These are phyloP conservation scores for Aspergillus affinis DNA, from an alignment of 495 filamentous ascomycete genomes.

Conservation along the genomic window DNA sequence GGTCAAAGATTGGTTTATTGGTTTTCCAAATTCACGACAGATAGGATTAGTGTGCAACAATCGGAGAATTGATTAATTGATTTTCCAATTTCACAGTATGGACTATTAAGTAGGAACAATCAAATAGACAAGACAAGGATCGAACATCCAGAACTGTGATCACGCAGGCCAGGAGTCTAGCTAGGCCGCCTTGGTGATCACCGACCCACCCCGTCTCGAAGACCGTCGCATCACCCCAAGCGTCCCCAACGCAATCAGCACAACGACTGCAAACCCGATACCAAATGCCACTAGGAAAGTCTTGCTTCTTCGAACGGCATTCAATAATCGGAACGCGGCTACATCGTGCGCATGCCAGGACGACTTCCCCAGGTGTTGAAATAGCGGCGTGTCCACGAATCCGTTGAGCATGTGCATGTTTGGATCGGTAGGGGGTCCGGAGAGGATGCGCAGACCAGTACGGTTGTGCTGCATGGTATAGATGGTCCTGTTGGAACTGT, in stretches of 20 bases:
- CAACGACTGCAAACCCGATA: neutral
- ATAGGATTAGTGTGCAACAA: no score
- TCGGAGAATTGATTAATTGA: no score
- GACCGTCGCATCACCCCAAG: neutral
- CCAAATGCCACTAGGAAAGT: neutral
- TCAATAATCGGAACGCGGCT: neutral
- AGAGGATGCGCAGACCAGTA: conserved; percentile 35
- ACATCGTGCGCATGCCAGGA: conserved; percentile 48
- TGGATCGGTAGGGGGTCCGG: conserved; percentile 22
- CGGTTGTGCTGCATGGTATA: conserved; percentile 34
- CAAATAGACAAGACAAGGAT: neutral
- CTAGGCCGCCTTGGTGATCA: neutral
- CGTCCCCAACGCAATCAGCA: neutral
- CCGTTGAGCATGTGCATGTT: conserved; percentile 46
- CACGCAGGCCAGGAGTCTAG: no score
- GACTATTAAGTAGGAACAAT: no score
- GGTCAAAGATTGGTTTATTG: no score
- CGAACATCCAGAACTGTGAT: neutral
- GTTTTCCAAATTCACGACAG: no score
- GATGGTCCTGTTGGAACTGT: conserved; percentile 20
- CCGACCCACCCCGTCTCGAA: neutral
- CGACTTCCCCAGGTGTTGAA: conserved; percentile 45
- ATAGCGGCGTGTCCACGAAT: conserved; percentile 41
- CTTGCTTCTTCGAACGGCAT: neutral
- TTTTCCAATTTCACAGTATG: no score